phyloP scores from a whole-genome alignment of 208 protist genomes.

The Willaertia magna region DNA sequence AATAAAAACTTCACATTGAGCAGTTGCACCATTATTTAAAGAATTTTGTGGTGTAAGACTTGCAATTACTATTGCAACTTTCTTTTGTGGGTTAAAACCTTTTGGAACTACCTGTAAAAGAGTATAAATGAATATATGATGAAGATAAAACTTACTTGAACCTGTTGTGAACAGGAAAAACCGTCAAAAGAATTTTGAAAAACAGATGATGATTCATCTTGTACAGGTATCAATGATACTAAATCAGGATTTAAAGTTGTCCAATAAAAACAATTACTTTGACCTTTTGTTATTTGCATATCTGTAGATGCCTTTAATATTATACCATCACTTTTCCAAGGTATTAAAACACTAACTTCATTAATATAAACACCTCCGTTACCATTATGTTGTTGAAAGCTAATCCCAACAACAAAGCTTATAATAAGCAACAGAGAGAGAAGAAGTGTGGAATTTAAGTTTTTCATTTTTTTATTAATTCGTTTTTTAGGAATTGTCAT shows the following conservation, averaged over 20 bases:
- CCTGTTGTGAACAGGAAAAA: not conserved
- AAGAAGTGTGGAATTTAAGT: too few species aligned
- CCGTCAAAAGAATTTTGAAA: not conserved
- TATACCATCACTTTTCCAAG: not conserved
- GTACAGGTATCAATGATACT: not conserved
- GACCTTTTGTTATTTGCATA: too few species aligned
- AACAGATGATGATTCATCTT: not conserved
- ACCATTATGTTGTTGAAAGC: too few species aligned
- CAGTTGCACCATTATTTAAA: not conserved
- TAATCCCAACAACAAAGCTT: too few species aligned
- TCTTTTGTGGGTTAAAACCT: not conserved
- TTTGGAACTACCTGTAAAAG: not conserved
- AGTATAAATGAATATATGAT: too few species aligned
- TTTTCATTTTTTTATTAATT: too few species aligned
- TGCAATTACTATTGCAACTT: not conserved
- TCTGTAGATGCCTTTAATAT: not conserved
- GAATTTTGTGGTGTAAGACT: not conserved
- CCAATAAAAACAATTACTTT: slow-evolving; percentile 2
- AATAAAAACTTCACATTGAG: not conserved
- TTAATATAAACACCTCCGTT: too few species aligned
- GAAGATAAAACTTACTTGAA: not conserved
- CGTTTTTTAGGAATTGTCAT: too few species aligned
- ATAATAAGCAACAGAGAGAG: too few species aligned
- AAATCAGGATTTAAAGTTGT: not conserved
- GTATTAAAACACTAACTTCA: not conserved